A percentile compares a stretch with the other conserved stretches of the same genome.
phyloP scores from a whole-genome alignment of 768 basidiomycete genomes.

The Phylloporus sp. region DNA sequence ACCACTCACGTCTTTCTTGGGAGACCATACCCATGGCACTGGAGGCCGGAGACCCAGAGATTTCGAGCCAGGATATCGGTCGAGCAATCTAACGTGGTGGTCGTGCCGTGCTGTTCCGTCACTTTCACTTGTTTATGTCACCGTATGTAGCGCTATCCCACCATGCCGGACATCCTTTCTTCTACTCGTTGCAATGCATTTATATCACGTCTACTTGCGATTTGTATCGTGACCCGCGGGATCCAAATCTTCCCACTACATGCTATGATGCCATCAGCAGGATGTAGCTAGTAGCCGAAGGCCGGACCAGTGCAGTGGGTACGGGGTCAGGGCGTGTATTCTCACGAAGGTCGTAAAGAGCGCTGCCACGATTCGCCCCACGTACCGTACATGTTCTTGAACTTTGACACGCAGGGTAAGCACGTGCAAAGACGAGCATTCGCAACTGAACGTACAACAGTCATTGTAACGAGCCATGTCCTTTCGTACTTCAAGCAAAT shows the following conservation, averaged over 20 bases:
- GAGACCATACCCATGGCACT: background rate
- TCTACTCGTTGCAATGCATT: background rate
- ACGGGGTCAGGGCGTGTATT: slow-evolving; percentile 10
- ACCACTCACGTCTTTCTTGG: background rate
- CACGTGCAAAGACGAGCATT: background rate
- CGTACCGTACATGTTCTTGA: too few relatives aligned
- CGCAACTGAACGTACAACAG: too few relatives aligned
- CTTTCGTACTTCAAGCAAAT: background rate
- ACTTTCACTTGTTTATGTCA: background rate
- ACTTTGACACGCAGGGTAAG: slow-evolving; percentile 8
- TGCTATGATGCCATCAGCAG: too few relatives aligned
- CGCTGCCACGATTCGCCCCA: too few relatives aligned
- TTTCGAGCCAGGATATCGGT: background rate
- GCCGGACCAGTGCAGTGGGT: too few relatives aligned
- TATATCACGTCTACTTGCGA: background rate
- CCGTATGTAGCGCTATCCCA: background rate
- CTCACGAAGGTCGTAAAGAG: slow-evolving; percentile 22
- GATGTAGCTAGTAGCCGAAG: too few relatives aligned
- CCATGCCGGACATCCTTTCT: background rate
- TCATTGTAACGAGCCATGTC: slow-evolving; percentile 9
- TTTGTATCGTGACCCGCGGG: background rate
- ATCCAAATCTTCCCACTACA: too few relatives aligned
- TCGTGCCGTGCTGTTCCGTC: background rate
- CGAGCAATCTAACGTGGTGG: background rate
- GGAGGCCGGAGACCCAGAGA: background rate